Evolutionary conservation across 106 monocot genomes (phyloP), one percentile per base, ranked within the genome.

Genomic region (Platanthera guangdongensis): DNA sequence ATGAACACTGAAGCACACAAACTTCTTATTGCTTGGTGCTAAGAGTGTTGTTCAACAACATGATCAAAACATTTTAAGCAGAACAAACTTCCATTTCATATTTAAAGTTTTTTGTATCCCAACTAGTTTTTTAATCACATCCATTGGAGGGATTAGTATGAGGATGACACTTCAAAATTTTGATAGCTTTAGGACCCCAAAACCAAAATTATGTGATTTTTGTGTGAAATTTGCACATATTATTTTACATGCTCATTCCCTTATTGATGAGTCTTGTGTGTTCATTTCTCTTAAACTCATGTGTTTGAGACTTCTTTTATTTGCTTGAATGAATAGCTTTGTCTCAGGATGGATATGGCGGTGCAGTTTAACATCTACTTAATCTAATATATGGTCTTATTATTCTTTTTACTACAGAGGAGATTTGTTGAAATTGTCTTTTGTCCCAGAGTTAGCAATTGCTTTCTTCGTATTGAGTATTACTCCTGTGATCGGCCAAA

Each of bases 401-500:
- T 72, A 28, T 76, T 14, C 19, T 14, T 22, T 73, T 77, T 39
- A 10, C 30, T 32, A 65, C 74, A 18, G 87, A 97, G 96, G 68
- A 84, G 89, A 75, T 83, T 91, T 60, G 84, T 97, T 13, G 78
- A 32, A 0, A 50, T 75, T 75, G 65, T 86, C 59, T 93, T 73
- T 89, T 93, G 93, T 51, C 73, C 85, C 2, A 89, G 83, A 83
- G 96, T 80, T 51, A 90, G 80, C 78, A 77, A 91, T 83, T 73
- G 60, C 48, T 47, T 91, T 63, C 80, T 91, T 21, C 51, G 73
- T 47, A 82, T 91, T 76, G 96, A 97, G 80, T 52, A 86, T 59
- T 97, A 89, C 76, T 97, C 89, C 74, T 97, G 96, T 79, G 91
- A 89, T 30, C 85, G 91, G 64, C 93, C 93, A 78, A 97, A 97